Base-by-base conservation (phyloP, 1,284 basidiomycete species). In the Rhodotorula glutinis region DNA sequence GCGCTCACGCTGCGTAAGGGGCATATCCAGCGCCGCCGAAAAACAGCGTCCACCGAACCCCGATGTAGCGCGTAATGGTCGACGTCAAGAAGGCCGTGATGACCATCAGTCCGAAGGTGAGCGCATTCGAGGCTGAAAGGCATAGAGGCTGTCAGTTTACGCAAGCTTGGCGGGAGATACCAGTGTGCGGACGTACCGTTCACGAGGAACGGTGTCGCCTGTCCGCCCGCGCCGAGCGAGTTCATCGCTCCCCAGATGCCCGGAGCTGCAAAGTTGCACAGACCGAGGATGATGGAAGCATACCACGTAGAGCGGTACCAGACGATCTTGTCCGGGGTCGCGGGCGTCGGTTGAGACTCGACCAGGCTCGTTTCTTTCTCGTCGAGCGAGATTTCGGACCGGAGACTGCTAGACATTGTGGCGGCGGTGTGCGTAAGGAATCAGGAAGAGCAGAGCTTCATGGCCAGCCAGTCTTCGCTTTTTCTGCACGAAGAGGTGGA, bases 171-270 rank as follows among this genome's bases (percentile, higher is more conserved):
- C 10, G 23, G 38, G 54, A 51, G 21, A 41, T 13, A 23, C 4
- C 25, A 29, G 27, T 23, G 5, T 21, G 25, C 23, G 27, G 27
- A 9, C 38, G 27, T 29, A 4, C 76, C 75, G 46, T 79, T 79
- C 57, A 79, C 77, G 17, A 76, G 73, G 29, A 54, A 73, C 0
- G 76, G 76, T 8, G 70, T 60, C 41, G 73, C 69, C 21, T 65
- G 58, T 4, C 79, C 79, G 23, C 79, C 79, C 0, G 76, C 79
- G 1, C 79, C 79, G 23, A 60, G 33, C 9, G 43, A 51, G 40
- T 64, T 64, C 76, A 77, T 79, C 9, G 79, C 79, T 10, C 75
- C 77, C 78, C 78, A 79, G 17, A 75, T 60, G 2, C 72, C 70
- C 2, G 73, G 71, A 1, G 71, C 71, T 17, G 33, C 30, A n/a